Evolutionary conservation across 225 moss, liverwort and hornwort genomes (phyloP), one percentile per base, ranked within the genome.

Genomic region (Anthoceros angustus): DNA sequence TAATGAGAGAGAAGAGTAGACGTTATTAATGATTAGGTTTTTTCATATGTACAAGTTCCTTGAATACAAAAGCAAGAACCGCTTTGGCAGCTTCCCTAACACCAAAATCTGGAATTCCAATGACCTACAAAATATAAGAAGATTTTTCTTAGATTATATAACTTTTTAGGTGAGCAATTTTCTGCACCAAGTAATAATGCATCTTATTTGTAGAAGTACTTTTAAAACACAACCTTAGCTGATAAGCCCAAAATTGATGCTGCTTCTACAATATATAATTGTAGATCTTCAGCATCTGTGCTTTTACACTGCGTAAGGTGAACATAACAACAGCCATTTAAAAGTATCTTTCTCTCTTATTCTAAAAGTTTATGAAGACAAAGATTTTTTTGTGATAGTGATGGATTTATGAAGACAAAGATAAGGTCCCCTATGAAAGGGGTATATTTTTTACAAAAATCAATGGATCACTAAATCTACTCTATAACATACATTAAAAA

Each of bases 261-360:
- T 0, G 75, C 87, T 80, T 89, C 82, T 16, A 55, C 72, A 16
- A 87, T 80, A 42, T 85, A 98, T 39, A 74, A 77, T 48, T 79
- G 73, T 41, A 98, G 63, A 25, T 92, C 87, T 70, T 87, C 87
- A 1, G 70, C 75, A 4, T 70, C 78, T 45, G 62, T 69, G 69
- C 20, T 72, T 61, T 85, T 91, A 63, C 83, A 95, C 94, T 92
- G 63, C 39, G n/a, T 61, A n/a, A n/a, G n/a, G n/a, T n/a, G n/a
- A n/a, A n/a, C n/a, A n/a, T n/a, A n/a, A n/a, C n/a, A n/a, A n/a
- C n/a, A n/a, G n/a, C n/a, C n/a, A n/a, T n/a, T n/a, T n/a, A n/a
- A n/a, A n/a, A n/a, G n/a, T n/a, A n/a, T n/a, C n/a, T n/a, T n/a
- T n/a, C n/a, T 62, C n/a, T 62, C 4, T 38, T 39, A 40, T 41